Evolutionary conservation across 2,329 filamentous ascomycete species (phyloP), one percentile per base, ranked within the genome.

Genomic region (Corinectria fuckeliana): DNA sequence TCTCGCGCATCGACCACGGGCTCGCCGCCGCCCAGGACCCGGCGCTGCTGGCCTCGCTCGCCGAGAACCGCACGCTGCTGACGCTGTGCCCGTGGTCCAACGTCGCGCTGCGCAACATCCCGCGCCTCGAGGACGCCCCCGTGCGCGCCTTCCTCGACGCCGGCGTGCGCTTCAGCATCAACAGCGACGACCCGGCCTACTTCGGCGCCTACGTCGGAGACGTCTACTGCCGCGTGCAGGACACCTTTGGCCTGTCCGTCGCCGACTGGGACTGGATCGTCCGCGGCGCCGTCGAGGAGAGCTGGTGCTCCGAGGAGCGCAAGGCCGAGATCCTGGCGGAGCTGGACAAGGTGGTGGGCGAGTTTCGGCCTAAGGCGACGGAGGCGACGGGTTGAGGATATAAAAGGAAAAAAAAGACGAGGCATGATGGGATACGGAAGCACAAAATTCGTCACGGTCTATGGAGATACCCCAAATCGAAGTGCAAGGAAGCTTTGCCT

Each of bases 51-150:
- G 71, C 78, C 60, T 79, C 83, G 21, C 80, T 92, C 13, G 88
- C 83, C 2, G 71, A 76, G 11, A 77, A 85, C 55, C 78, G 82
- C 34, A 85, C 84, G 18, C 69, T 93, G 71, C 74, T 93, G 57
- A 91, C 89, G 0, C 80, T 92, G 34, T 94, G 91, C 70, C 91
- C 91, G 1, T 71, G 91, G 60, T 91, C 88, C 66, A 93, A 94
- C 74, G 85, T 93, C 3, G 70, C 66, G 2, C 68, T 75, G 23
- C 59, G 65, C 55, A 71, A 70, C 48, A 55, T 74, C 13, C 56
- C 65, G 10, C 53, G 51, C 25, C 57, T 76, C 21, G 58, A 62
- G 9, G 71, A 74, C 5, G 79, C 80, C 10, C 89, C 90, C 0
- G 81, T 92, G 59, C 79, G 86, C 13, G 78, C 76, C 51, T 88